Evolutionary conservation across 129 eudicot species (phyloP), one percentile per base, ranked within the genome.

Genomic region (Artemisia tridentata): DNA sequence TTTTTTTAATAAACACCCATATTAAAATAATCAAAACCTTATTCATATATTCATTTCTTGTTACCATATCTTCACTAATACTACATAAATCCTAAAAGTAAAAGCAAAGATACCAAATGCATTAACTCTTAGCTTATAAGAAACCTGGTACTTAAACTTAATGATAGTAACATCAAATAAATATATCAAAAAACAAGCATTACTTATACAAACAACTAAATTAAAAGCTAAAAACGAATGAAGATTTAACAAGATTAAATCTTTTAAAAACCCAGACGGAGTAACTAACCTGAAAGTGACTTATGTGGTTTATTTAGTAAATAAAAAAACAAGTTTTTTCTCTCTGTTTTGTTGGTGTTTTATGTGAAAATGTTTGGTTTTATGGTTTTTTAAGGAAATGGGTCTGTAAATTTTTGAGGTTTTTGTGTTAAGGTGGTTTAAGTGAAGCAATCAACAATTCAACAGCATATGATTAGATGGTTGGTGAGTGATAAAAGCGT

Each of bases 81-180:
- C 59, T 58, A 58, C 18, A 65, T 69, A 80, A 68, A 69, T 78
- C 82, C 72, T 77, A 84, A 62, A 73, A 80, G 88, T 77, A 73
- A 51, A 84, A 80, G 78, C 83, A 65, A 84, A 84, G 88, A 62
- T 64, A 80, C 34, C 66, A 65, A 66, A 27, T 20, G 50, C 15
- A 43, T 71, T 69, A 77, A 63, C 63, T 63, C 71, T 55, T 63
- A 25, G 56, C 77, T 61, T 72, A 47, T 34, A 67, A n/a, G 73
- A 75, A 71, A 38, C 66, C 67, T 65, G 46, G 51, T 49, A 55
- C 21, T 53, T 63, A 41, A 60, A 23, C 41, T 58, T 11, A 55
- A 63, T 52, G 31, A 48, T 12, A 63, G 65, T 14, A 34, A 41
- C 11, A 50, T 47, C 3, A 1, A 21, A 50, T 29, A 62, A 73